Evolutionary conservation across 306 rosid species (phyloP), one percentile per base, ranked within the genome.

Genomic region (Crataegus laevigata): DNA sequence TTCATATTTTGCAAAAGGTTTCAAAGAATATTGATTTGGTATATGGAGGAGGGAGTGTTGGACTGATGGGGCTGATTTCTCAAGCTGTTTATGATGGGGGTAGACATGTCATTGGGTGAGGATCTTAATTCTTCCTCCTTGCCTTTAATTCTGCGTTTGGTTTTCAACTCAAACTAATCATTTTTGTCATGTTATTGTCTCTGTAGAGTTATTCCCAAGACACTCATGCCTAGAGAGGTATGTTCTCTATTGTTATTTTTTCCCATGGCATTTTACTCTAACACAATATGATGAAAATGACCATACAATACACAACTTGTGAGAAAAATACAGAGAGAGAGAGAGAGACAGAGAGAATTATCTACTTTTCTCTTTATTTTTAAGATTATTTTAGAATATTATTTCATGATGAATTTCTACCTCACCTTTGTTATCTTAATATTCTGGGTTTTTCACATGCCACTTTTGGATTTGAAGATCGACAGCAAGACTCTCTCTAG

Each of bases 151-250:
- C 32, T 3, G 25, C 36, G 19, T 69, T 42, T 75, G 64, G 8
- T 34, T 42, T 61, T 69, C 30, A 61, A 71, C 61, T 76, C 57
- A 8, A 68, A 78, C 70, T 80, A 51, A 87, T 47, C 19, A 47
- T 6, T 74, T 78, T 82, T 73, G 82, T 84, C 80, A 71, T 83
- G 73, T 86, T 84, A 57, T 80, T 83, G 82, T 81, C 71, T 82
- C 55, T 85, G 80, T 88, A 94, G 98, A 82, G 91, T 94, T 58
- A 94, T 94, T 77, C 98, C 98, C 79, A 94, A 85, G 92, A 89
- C 97, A 40, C 91, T 94, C 58, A 94, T 90, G 97, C 97, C 98
- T 28, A 91, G 97, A 89, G 98, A 94, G 97, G 98, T 94, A 86
- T 68, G 83, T 82, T 68, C 32, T n/a, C 43, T 65, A n/a, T 60